Evolutionary conservation across 257 asterid genomes (phyloP).

Genomic region (Nyctanthes arbortristis): DNA sequence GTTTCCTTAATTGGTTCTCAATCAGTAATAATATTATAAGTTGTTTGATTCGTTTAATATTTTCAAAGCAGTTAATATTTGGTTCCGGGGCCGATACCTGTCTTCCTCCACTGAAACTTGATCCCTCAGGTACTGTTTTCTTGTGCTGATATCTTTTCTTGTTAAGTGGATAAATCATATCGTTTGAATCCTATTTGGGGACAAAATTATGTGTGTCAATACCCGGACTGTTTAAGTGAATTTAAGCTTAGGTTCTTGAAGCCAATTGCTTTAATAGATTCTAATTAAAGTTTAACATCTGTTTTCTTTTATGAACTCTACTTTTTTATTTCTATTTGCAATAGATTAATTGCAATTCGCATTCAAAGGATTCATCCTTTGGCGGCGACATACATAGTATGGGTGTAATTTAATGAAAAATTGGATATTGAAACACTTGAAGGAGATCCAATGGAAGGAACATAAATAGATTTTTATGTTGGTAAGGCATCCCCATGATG

Average conservation of each 20-base stretch:
- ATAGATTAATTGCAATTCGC: not conserved
- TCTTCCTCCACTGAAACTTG: slow-evolving; percentile 27
- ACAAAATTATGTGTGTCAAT: not conserved
- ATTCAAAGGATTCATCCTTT: not conserved
- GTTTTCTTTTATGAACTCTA: not conserved
- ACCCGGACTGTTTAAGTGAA: not conserved
- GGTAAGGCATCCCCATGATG: not conserved
- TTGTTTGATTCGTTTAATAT: slow-evolving; percentile 19
- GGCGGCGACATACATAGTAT: not conserved
- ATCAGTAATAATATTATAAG: not conserved
- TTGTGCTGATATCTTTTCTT: not conserved
- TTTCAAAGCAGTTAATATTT: slow-evolving; percentile 17
- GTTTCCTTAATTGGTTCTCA: not conserved
- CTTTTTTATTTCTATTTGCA: not conserved
- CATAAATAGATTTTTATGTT: not conserved
- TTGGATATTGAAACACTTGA: not conserved
- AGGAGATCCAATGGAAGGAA: not conserved
- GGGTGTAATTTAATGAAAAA: not conserved
- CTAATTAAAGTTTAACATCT: not conserved
- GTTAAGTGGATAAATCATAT: not conserved
- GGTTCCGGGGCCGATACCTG: slow-evolving; percentile 13
- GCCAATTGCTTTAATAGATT: not conserved
- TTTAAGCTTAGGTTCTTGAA: not conserved
- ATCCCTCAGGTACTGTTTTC: slow-evolving; percentile 28
- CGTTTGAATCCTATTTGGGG: not conserved